Base-by-base conservation (phyloP, 1,284 basidiomycete species). In the Athelia psychrophila region DNA sequence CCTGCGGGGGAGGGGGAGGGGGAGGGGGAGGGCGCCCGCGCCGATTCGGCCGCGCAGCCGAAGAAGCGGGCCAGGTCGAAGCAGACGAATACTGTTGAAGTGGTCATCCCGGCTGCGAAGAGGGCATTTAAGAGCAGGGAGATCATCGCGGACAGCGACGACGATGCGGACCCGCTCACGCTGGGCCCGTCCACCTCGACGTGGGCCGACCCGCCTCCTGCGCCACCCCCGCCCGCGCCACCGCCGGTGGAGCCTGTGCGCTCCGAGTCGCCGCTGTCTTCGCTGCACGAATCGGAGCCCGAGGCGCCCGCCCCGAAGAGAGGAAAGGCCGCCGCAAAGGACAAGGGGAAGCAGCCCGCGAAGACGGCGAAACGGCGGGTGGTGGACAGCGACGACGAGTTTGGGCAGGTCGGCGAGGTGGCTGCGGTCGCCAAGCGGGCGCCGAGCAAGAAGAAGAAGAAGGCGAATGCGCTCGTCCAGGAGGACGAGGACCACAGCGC, bases 41-140 rank as follows among this genome's bases (percentile, higher is more conserved):
- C 24, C 9, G 12, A 46, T 46, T 44, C 38, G 18, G 27, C 1
- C 42, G 9, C 46, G 35, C 35, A 47, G 18, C 36, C 50, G n/a
- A 52, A 42, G 42, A 56, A 64, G 47, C 48, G 48, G 33, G 35
- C 32, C 30, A 54, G 52, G 47, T 53, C 52, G 30, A 50, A 48
- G n/a, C 16, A 42, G n/a, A 42, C 38, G 8, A 42, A 35, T 10
- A 35, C 44, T 10, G 22, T 46, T 4, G 44, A 46, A 27, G 20
- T 46, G 5, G 44, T 46, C 22, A 46, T 46, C 19, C 19, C 46
- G 18, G 32, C 19, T 20, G 40, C 35, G 33, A 25, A 47, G 22
- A 49, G 50, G 30, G 22, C 33, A 6, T 45, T 27, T 42, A 55
- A 55, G 44, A 55, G 56, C 24, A 44, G 24, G 13, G 54, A 55